Percentiles rank a stretch among this genome's conserved stretches.
These are phyloP conservation scores for Arxiozyma telluris DNA, from an alignment of 1,139 yeast genomes.

Conservation along the genomic window DNA sequence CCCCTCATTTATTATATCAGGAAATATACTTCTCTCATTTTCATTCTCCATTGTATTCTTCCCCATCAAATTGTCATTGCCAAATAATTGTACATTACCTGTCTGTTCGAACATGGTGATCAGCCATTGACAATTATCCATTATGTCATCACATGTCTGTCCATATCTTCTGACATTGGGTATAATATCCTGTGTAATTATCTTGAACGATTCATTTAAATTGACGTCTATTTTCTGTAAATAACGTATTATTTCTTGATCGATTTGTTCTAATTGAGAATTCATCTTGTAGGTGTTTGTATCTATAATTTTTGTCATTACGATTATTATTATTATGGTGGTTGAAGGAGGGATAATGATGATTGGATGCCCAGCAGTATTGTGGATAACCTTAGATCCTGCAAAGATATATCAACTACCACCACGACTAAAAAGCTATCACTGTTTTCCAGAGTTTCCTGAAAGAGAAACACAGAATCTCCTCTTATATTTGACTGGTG, in stretches of 20 bases:
- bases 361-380: too few species aligned
- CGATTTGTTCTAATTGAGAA: slow-evolving; percentile 45
- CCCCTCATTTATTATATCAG: slow-evolving; percentile 1
- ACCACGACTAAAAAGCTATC: too few species aligned
- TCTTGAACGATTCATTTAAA: slow-evolving; percentile 25
- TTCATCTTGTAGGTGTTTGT: background rate
- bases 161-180: slow-evolving; percentile 26
- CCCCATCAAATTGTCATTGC: background rate
- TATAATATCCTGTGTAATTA: slow-evolving; percentile 27
- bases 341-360: too few species aligned
- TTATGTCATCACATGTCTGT: slow-evolving; percentile 23
- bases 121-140: slow-evolving; percentile 27
- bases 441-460: too few species aligned
- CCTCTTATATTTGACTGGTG: too few species aligned
- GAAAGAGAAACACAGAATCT: too few species aligned
- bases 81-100: slow-evolving; percentile 21
- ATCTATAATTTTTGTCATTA: too few species aligned
- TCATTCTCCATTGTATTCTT: background rate
- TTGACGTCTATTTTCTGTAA: slow-evolving; percentile 68
- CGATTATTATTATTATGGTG: too few species aligned
- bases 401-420: too few species aligned
- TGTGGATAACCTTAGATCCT: too few species aligned
- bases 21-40: slow-evolving; percentile 8
- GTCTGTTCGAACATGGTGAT: slow-evolving; percentile 27
- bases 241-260: slow-evolving; percentile 71